Percentiles rank a stretch among this genome's conserved stretches.
Evolutionary conservation across 169 alveolate species (phyloP).

Genomic region (Amoebophrya sp.): DNA sequence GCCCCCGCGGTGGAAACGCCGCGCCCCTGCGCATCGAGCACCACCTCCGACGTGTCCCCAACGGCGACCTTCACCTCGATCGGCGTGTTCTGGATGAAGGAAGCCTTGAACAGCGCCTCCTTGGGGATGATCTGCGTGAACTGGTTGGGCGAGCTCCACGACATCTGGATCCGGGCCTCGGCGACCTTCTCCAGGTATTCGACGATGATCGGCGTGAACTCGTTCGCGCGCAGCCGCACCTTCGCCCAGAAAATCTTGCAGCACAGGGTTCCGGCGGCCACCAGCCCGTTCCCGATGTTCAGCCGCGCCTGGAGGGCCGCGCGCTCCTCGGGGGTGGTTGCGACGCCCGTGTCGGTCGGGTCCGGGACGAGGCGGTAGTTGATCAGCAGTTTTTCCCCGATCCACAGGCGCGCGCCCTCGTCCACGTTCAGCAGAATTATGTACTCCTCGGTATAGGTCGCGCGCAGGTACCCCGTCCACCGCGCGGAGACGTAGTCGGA

Average conservation of each 20-base stretch:
- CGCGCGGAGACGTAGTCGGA: background rate
- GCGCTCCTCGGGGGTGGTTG: background rate
- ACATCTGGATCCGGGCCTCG: background rate
- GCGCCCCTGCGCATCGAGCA: background rate
- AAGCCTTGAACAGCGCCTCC: background rate
- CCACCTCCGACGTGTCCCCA: background rate
- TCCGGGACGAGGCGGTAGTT: background rate
- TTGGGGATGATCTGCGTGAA: background rate
- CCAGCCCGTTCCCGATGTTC: background rate
- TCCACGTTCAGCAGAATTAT: background rate
- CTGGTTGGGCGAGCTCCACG: background rate
- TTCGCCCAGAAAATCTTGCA: background rate
- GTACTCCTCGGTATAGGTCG: background rate
- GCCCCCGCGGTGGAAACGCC: background rate
- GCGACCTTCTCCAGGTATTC: background rate
- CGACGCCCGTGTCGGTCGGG: background rate
- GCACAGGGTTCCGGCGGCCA: background rate
- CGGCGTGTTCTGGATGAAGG: background rate
- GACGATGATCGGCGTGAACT: background rate
- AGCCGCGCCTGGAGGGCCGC: background rate
- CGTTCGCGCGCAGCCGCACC: background rate
- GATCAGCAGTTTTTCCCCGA: background rate
- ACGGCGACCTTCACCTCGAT: background rate
- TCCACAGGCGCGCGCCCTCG: background rate
- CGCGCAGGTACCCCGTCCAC: background rate